Evolutionary conservation across 169 alveolate genomes (phyloP), one percentile per base, ranked within the genome.

Genomic region (Toxoplasma gondii): DNA sequence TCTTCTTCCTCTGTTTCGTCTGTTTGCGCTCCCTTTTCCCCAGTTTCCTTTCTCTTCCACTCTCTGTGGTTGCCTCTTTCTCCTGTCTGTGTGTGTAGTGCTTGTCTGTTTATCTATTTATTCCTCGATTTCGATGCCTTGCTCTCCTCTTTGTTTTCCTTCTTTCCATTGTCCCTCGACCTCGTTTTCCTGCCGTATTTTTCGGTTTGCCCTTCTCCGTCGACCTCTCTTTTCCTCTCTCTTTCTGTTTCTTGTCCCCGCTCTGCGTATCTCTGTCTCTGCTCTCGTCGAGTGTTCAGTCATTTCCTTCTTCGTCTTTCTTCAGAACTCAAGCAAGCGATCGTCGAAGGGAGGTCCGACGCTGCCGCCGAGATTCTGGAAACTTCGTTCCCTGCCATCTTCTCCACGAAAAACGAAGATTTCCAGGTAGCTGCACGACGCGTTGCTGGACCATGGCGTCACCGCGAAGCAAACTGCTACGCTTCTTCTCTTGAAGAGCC

Each of bases 271-370:
- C n/a, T n/a, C n/a, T n/a, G n/a, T 49, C 58, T 49, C 12, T 49
- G 4, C 58, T 7, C 58, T 4, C 58, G 12, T 49, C 43, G 84
- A 9, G 84, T 74, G 84, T 74, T 10, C n/a, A 1, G 39, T 31
- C 84, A 17, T 17, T 12, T 69, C 38, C 82, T 69, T 22, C 82
- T 69, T 7, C 41, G 12, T 9, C 81, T 69, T 10, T 69, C 24
- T 29, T 69, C 43, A 74, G 84, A 36, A n/a, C 84, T 74, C 45
- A 31, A 36, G 84, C 84, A 36, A n/a, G 84, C 84, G 44, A 74
- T 74, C 43, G 84, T 34, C 39, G 43, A n/a, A 4, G 84, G 84
- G 12, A 4, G 44, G 27, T 17, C 84, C 27, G 84, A n/a, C 19
- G 84, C 19, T 12, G 84, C 84, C 1, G 49, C 43, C 45, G 49